Base-by-base conservation (phyloP, 352 stramenopile genomes). In the Globisporangium acanthophoron region DNA sequence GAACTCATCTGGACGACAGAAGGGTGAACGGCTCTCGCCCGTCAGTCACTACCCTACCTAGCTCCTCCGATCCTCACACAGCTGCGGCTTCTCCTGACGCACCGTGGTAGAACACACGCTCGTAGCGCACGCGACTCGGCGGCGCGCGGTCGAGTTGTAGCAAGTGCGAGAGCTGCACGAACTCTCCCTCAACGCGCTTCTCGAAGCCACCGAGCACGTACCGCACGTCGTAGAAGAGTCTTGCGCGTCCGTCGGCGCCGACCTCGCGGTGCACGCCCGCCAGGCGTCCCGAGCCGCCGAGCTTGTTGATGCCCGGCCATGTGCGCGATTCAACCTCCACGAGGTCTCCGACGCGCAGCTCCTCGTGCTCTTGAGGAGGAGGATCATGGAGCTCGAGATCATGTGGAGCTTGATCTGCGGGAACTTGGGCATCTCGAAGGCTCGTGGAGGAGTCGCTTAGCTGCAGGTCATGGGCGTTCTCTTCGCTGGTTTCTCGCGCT, bases 221-320 rank as follows among this genome's bases (percentile, higher is more conserved):
- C 44, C 84, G 80, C 18, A 95, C 82, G 57, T 92, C 84, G 54
- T 92, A 92, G n/a, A 92, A 59, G 3, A 76, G 59, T 13, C 72
- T 56, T 3, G 53, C 20, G 9, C 64, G 18, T 24, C 59, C 69
- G 5, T 62, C 56, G 8, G 51, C 61, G 8, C 35, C 50, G 0
- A 24, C 52, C 7, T 87, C 78, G 20, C 54, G 53, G 48, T 86
- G 61, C 1, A 92, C 66, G 1, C 62, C 67, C 4, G 64, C 67
- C 40, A 95, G 67, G 35, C 76, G 79, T 3, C 80, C 86, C 0
- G 83, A 69, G 16, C 86, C 86, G 52, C 86, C 86, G 15, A 71
- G 74, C 52, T 96, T 96, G 59, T 96, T 96, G 59, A 96, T 96
- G 0, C 86, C 84, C 5, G 86, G 86, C 86, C 86, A 94, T 29